phyloP scores from a whole-genome alignment of 1,139 yeast species.

The Suhomyces bolitotheri region DNA sequence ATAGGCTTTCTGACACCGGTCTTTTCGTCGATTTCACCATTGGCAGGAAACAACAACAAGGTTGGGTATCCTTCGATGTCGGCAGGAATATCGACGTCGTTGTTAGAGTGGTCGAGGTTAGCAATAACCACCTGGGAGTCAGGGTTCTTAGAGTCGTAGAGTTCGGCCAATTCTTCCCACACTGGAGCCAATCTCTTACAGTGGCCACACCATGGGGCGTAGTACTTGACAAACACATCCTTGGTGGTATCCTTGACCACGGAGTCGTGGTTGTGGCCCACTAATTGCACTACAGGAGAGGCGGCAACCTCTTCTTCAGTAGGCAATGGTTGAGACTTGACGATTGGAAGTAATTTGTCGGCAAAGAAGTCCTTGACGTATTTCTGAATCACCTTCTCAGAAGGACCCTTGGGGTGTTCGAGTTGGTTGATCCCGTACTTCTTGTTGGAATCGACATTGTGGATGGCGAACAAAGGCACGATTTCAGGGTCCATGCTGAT shows the following conservation, averaged over 20 bases:
- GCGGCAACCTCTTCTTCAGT: constrained; percentile 63
- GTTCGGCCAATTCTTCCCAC: constrained; percentile 81
- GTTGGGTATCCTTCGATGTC: constrained; percentile 93
- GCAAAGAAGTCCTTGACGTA: constrained; percentile 65
- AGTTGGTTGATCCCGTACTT: constrained; percentile 69
- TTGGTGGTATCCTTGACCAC: constrained; percentile 66
- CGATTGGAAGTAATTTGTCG: constrained; percentile 68
- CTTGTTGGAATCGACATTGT: constrained; percentile 63
- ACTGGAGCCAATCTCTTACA: constrained; percentile 94
- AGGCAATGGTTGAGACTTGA: constrained; percentile 88
- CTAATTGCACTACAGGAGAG: constrained; percentile 73
- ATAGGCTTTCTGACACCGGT: constrained; percentile 63
- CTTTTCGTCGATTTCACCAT: constrained; percentile 64
- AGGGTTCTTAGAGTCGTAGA: constrained; percentile 51
- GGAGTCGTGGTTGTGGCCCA: constrained; percentile 79
- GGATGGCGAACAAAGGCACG: constrained; percentile 91
- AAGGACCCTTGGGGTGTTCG: constrained; percentile 44
- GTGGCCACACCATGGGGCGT: constrained; percentile 99
- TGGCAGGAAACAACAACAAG: constrained; percentile 84
- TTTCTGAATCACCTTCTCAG: constrained; percentile 45
- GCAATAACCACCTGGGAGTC: constrained; percentile 68
- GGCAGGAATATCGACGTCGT: constrained; percentile 72
- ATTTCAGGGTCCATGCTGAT: constrained; percentile 78
- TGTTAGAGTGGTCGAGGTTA: constrained; percentile 83
- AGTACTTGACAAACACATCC: constrained; percentile 91